phyloP scores from a whole-genome alignment of 176 grass and related monocot species.

The Aegilops umbellulata region DNA sequence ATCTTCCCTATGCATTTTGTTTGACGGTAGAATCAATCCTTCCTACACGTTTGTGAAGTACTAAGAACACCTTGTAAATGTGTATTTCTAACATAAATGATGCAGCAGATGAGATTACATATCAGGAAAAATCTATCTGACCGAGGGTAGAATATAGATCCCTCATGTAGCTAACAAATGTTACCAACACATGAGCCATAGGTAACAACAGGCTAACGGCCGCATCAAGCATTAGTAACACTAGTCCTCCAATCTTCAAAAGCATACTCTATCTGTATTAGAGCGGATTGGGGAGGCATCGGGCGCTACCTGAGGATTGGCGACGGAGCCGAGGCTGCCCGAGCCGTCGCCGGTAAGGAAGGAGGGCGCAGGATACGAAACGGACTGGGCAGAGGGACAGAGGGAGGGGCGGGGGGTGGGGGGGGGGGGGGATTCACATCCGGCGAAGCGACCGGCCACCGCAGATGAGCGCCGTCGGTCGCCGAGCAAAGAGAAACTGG shows the following conservation, averaged over 20 bases:
- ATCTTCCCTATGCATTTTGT: background rate
- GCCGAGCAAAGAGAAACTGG: background rate
- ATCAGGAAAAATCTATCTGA: background rate
- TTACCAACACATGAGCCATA: background rate
- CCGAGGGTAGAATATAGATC: background rate
- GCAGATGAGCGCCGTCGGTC: background rate
- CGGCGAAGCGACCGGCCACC: background rate
- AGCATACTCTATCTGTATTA: background rate
- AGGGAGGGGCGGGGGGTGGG: no score
- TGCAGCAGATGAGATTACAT: background rate
- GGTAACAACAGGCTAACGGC: background rate
- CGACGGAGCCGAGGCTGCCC: background rate
- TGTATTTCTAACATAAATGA: background rate
- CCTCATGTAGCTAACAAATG: background rate
- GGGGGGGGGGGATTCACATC: background rate
- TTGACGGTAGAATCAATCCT: background rate
- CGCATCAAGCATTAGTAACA: background rate
- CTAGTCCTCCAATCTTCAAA: background rate
- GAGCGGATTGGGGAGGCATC: background rate
- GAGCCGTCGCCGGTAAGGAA: background rate
- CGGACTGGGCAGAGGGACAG: no score
- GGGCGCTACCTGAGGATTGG: background rate
- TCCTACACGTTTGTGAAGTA: background rate
- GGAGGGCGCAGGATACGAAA: background rate
- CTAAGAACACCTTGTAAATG: background rate